These are phyloP conservation scores for Neonectria hederae DNA, from an alignment of 2,329 filamentous ascomycete species.

Conservation along the genomic window DNA sequence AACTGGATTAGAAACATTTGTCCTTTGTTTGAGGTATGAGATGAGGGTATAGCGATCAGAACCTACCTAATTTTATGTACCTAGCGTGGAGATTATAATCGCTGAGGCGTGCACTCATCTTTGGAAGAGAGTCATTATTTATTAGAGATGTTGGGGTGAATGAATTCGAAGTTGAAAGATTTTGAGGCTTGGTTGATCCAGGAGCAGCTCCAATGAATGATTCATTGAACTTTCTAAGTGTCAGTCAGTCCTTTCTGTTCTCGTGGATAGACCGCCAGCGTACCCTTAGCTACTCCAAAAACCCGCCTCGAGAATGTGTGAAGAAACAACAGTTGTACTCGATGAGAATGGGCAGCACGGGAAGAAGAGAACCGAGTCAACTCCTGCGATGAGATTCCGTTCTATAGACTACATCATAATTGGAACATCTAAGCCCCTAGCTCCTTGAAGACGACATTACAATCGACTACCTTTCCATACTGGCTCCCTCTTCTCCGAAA, in stretches of 20 bases:
- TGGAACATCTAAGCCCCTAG: background rate
- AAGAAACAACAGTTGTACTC: too few relatives aligned
- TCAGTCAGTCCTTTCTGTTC: too few relatives aligned
- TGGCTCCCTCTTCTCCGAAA: constrained; percentile 75
- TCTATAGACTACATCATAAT: background rate
- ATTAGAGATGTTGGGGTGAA: background rate
- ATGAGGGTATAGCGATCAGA: background rate
- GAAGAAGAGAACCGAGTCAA: background rate
- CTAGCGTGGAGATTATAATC: background rate
- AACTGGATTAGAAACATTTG: too few relatives aligned
- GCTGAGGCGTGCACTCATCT: background rate
- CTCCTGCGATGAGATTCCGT: background rate
- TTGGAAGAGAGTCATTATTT: background rate
- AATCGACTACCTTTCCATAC: constrained; percentile 64
- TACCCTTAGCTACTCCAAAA: too few relatives aligned
- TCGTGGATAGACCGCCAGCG: too few relatives aligned
- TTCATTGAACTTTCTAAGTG: background rate
- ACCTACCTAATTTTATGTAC: background rate
- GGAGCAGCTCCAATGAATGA: background rate
- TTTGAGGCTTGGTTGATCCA: background rate
- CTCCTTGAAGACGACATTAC: background rate
- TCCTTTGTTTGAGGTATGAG: background rate
- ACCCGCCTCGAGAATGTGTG: too few relatives aligned
- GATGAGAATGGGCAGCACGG: too few relatives aligned
- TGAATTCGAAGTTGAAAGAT: background rate